phyloP scores from a whole-genome alignment of 768 basidiomycete genomes.

The Rhodotorula graminis region DNA sequence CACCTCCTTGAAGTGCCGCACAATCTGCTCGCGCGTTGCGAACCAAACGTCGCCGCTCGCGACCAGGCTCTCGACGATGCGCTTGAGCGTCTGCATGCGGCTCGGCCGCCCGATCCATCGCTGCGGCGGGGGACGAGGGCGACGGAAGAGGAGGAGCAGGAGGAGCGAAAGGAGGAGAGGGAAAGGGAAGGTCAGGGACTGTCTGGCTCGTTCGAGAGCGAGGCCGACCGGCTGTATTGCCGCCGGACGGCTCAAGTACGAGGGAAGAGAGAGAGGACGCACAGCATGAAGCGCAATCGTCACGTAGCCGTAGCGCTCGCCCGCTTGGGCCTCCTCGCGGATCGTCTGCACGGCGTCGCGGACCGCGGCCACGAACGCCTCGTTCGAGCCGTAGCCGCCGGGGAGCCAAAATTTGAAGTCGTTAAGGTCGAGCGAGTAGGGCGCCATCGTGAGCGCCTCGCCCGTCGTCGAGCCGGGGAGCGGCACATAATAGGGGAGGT shows the following conservation, averaged over 20 bases:
- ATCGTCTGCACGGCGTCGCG: conserved; percentile 28
- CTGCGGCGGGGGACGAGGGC: not conserved
- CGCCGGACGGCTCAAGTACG: not conserved
- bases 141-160: not conserved
- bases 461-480: conserved; percentile 24
- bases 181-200: too few species aligned
- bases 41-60: conserved; percentile 40
- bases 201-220: too few species aligned
- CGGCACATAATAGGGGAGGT: conserved; percentile 41
- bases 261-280: not conserved
- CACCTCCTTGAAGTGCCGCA: conserved; percentile 38
- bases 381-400: conserved; percentile 38
- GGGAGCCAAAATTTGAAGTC: conserved; percentile 40
- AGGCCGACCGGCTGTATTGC: too few species aligned
- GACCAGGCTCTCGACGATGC: conserved; percentile 42
- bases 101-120: conserved; percentile 33
- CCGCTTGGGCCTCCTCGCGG: conserved; percentile 33
- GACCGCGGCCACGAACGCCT: conserved; percentile 40
- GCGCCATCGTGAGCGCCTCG: conserved; percentile 32
- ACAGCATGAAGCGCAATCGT: conserved; percentile 42
- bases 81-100: conserved; percentile 40
- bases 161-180: too few species aligned
- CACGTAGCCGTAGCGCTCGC: conserved; percentile 41
- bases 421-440: conserved; percentile 24
- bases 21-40: conserved; percentile 43